These are phyloP conservation scores for Chenopodium berlandieri DNA, from an alignment of 148 eudicot genomes.

Conservation along the genomic window DNA sequence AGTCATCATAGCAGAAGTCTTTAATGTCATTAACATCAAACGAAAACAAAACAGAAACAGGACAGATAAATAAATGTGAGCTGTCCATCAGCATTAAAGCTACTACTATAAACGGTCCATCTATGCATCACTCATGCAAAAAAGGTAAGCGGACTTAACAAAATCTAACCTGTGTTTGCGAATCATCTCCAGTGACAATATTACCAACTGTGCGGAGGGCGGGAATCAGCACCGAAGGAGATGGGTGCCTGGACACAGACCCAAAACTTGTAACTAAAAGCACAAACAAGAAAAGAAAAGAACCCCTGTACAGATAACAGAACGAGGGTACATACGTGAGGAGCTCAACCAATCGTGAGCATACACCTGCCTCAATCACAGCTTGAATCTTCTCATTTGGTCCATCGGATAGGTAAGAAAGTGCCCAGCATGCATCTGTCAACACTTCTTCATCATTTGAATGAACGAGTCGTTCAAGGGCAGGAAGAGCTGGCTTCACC, in stretches of 20 bases:
- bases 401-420: conserved; percentile 85
- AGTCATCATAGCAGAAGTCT: too few species aligned
- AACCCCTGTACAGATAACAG: neutral
- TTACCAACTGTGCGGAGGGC: conserved; percentile 84
- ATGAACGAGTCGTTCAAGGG: conserved; percentile 67
- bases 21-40: too few species aligned
- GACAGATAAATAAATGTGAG: neutral
- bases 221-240: conserved; percentile 76
- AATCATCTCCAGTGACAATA: conserved; percentile 83
- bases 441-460: conserved; percentile 84
- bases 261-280: neutral
- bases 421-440: conserved; percentile 92
- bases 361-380: conserved; percentile 77
- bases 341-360: conserved; percentile 75
- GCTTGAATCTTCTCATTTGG: conserved; percentile 89
- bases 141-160: neutral
- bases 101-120: neutral
- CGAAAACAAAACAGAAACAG: too few species aligned
- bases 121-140: neutral
- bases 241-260: conserved; percentile 25
- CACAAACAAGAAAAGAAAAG: neutral
- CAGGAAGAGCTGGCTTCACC: conserved; percentile 78
- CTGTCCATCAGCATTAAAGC: neutral
- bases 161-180: conserved; percentile 67
- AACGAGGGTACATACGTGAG: conserved; percentile 47